These are phyloP conservation scores for Pseudozyma tsukubaensis DNA, from an alignment of 1,284 basidiomycete genomes.

Conservation along the genomic window DNA sequence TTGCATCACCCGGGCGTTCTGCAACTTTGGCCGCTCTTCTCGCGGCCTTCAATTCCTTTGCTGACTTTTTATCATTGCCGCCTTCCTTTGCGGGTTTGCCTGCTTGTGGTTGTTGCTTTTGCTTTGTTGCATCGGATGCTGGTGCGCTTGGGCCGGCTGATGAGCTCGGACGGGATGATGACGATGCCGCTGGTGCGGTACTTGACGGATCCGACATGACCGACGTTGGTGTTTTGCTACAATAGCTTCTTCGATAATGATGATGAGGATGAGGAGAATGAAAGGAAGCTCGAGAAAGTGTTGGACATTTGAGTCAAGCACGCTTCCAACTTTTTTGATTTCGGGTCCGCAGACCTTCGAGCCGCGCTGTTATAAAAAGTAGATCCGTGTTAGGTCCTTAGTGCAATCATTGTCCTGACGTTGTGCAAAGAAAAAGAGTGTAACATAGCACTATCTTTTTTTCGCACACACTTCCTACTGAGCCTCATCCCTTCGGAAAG, in stretches of 20 bases:
- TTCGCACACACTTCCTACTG: no score
- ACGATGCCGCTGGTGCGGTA: conserved; percentile 1
- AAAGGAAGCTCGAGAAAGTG: not conserved
- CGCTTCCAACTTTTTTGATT: conserved; percentile 4
- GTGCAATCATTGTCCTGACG: not conserved
- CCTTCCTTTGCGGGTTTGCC: conserved; percentile 24
- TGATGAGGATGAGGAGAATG: not conserved
- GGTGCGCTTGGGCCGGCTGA: conserved; percentile 26
- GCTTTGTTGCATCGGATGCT: conserved; percentile 11
- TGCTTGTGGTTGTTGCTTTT: conserved; percentile 6
- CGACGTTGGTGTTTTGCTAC: not conserved
- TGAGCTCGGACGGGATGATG: conserved; percentile 14
- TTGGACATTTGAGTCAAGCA: not conserved
- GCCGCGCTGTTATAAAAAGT: not conserved
- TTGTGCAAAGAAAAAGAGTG: no score
- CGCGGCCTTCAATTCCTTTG: conserved; percentile 60
- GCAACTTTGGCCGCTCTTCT: conserved; percentile 58
- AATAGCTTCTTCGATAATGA: not conserved
- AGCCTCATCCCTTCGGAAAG: no score
- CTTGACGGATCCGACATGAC: conserved; percentile 12
- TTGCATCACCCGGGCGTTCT: conserved; percentile 19
- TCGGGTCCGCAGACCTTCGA: not conserved
- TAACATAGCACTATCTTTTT: no score
- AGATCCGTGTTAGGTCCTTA: not conserved
- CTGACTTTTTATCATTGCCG: conserved; percentile 50